phyloP scores from a whole-genome alignment of 108 stramenopile genomes.

The Cylindrotheca closterium region DNA sequence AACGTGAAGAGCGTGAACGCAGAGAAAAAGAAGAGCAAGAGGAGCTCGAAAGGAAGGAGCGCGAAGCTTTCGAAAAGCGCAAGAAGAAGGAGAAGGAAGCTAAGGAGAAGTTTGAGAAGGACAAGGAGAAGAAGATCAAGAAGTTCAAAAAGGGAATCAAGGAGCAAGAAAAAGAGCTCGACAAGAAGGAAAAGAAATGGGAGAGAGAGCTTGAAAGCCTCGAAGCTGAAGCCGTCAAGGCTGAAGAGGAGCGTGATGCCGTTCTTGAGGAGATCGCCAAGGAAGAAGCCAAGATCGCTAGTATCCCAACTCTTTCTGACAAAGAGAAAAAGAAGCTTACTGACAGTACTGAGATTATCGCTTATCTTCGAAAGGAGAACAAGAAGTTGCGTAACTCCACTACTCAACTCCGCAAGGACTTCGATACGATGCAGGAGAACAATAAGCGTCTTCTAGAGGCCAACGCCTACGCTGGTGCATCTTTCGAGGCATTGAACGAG shows the following conservation, averaged over 20 bases:
- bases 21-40: constrained; percentile 29
- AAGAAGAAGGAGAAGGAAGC: constrained; percentile 36
- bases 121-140: constrained; percentile 24
- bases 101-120: constrained; percentile 30
- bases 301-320: constrained; percentile 31
- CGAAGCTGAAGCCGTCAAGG: constrained; percentile 31
- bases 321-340: constrained; percentile 50
- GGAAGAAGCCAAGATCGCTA: constrained; percentile 43
- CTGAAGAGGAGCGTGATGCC: constrained; percentile 30
- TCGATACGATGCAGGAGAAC: constrained; percentile 51
- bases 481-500: constrained; percentile 61
- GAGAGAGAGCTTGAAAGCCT: constrained; percentile 27
- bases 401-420: constrained; percentile 45
- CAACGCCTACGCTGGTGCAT: constrained; percentile 59
- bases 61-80: constrained; percentile 24
- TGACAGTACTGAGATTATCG: constrained; percentile 47
- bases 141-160: constrained; percentile 42
- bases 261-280: constrained; percentile 32
- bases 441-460: constrained; percentile 62
- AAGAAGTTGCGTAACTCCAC: constrained; percentile 42
- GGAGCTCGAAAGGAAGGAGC: constrained; percentile 30
- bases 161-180: constrained; percentile 41
- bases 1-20: constrained; percentile 36
- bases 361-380: constrained; percentile 57
- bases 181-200: constrained; percentile 35